phyloP scores from a whole-genome alignment of 129 eudicot species.

The Logfia minima region DNA sequence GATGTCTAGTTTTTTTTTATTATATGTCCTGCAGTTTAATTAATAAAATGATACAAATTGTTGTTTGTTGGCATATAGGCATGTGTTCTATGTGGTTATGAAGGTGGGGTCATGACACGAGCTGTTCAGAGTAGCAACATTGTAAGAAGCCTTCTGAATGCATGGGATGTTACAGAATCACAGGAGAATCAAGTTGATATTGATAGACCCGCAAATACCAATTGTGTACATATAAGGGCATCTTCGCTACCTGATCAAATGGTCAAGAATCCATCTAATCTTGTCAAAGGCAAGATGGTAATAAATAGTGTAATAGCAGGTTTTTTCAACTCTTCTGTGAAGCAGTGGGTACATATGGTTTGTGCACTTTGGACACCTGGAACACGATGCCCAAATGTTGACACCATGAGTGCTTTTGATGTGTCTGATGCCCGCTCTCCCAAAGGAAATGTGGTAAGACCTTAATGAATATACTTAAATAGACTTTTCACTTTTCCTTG shows the following conservation, averaged over 20 bases:
- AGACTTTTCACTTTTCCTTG: neutral
- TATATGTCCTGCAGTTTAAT: slow-evolving; percentile 5
- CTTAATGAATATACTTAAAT: neutral
- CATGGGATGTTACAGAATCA: slow-evolving; percentile 48
- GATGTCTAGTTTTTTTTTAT: neutral
- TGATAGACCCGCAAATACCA: slow-evolving; percentile 24
- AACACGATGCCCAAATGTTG: slow-evolving; percentile 64
- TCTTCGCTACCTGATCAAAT: slow-evolving; percentile 23
- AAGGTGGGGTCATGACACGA: slow-evolving; percentile 66
- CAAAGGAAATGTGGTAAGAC: slow-evolving; percentile 44
- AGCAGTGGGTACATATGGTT: slow-evolving; percentile 75
- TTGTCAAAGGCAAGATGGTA: slow-evolving; percentile 20
- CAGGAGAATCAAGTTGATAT: slow-evolving; percentile 15
- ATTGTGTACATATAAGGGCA: slow-evolving; percentile 25
- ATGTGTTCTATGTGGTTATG: slow-evolving; percentile 66
- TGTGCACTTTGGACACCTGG: slow-evolving; percentile 78
- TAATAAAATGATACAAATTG: neutral
- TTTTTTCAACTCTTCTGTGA: slow-evolving; percentile 42
- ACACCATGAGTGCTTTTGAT: slow-evolving; percentile 71
- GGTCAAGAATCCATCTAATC: slow-evolving; percentile 23
- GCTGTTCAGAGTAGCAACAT: slow-evolving; percentile 45
- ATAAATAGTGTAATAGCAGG: slow-evolving; percentile 52
- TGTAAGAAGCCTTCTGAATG: slow-evolving; percentile 45
- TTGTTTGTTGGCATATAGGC: slow-evolving; percentile 38
- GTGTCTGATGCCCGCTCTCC: slow-evolving; percentile 49